phyloP scores from a whole-genome alignment of 768 basidiomycete species.

The Tricholoma hemisulphureum region DNA sequence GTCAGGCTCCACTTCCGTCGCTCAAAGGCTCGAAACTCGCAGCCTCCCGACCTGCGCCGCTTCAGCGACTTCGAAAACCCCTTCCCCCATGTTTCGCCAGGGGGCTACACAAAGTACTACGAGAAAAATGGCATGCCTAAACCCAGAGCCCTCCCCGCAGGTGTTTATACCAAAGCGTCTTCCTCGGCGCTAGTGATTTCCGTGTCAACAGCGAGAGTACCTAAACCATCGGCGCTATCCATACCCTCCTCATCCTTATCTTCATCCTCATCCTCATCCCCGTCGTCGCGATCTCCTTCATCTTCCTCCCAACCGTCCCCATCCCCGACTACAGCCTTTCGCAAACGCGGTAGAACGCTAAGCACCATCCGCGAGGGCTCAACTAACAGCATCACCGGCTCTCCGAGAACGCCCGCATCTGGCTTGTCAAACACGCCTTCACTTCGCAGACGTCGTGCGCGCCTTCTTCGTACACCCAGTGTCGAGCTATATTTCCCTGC shows the following conservation, averaged over 20 bases:
- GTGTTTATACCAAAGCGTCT: background rate
- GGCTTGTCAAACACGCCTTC: slow-evolving; percentile 15
- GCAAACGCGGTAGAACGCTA: slow-evolving; percentile 13
- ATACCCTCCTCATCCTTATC: slow-evolving; percentile 15
- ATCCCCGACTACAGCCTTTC: slow-evolving; percentile 8
- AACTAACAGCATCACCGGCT: slow-evolving; percentile 2
- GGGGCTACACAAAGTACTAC: slow-evolving; percentile 45
- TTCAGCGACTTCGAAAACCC: slow-evolving; percentile 37
- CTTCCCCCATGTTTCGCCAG: slow-evolving; percentile 38
- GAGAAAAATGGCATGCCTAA: slow-evolving; percentile 18
- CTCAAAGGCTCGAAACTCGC: slow-evolving; percentile 12
- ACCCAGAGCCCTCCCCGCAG: slow-evolving; percentile 6
- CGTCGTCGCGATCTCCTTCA: slow-evolving; percentile 12
- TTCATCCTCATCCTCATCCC: slow-evolving; percentile 19
- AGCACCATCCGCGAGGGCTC: slow-evolving; percentile 24
- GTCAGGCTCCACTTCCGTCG: slow-evolving; percentile 22
- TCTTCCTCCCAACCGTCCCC: slow-evolving; percentile 16
- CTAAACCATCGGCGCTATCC: background rate
- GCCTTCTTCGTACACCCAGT: slow-evolving; percentile 36
- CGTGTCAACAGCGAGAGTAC: background rate
- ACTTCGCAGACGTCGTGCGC: slow-evolving; percentile 29
- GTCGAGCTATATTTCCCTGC: slow-evolving; percentile 35
- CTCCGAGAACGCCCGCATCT: background rate
- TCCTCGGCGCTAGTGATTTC: slow-evolving; percentile 10
- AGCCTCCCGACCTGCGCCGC: slow-evolving; percentile 36